Conservation (phyloP, 495 filamentous ascomycete species). For the Aspergillus steynii region DNA sequence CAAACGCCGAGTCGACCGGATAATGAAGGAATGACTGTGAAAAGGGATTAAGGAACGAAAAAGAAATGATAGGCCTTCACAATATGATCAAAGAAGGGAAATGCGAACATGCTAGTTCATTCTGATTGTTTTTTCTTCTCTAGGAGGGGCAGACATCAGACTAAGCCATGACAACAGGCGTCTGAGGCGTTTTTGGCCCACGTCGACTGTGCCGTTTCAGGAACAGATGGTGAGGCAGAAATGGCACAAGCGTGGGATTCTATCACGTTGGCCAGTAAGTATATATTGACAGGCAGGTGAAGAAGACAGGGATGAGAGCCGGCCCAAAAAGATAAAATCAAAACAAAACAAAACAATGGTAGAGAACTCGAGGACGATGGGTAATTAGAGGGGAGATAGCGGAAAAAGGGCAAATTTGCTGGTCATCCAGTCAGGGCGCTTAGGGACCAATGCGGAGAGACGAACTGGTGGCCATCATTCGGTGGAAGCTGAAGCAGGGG, state of each 20-base stretch:
- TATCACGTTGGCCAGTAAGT: neutral
- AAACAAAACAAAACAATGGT: neutral
- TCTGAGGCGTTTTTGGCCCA: conserved; percentile 12
- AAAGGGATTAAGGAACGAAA: neutral
- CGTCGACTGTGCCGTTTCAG: conserved; percentile 17
- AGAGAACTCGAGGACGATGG: neutral
- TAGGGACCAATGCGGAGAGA: conserved; percentile 1
- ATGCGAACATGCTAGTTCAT: conserved; percentile 2
- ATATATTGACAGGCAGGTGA: neutral
- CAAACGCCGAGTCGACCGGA: neutral
- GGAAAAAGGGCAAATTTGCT: conserved; percentile 3
- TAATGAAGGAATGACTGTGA: neutral
- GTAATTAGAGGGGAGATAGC: neutral
- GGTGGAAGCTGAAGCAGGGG: conserved; percentile 12
- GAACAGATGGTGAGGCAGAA: conserved; percentile 19
- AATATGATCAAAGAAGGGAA: neutral
- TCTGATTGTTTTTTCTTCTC: conserved; percentile 10
- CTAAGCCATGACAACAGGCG: conserved; percentile 19
- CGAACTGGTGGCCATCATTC: neutral
- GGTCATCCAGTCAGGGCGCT: conserved; percentile 7
- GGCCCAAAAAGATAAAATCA: conserved; percentile 2
- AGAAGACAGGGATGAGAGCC: neutral
- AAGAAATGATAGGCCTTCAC: neutral
- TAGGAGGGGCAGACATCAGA: neutral
- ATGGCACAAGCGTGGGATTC: neutral